Evolutionary conservation across 768 basidiomycete species (phyloP).

Genomic region (Leccinellum rugosiceps): DNA sequence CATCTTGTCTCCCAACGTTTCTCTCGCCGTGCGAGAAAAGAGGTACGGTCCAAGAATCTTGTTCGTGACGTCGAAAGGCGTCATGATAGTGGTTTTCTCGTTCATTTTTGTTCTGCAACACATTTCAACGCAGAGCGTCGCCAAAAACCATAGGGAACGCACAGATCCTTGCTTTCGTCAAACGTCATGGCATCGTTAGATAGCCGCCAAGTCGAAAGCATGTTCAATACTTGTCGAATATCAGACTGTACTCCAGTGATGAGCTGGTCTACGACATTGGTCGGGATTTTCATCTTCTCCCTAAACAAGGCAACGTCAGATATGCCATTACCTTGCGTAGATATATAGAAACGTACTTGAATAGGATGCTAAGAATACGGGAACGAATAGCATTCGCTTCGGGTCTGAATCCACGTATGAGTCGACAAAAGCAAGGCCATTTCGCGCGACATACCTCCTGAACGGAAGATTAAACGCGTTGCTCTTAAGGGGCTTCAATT

Average conservation of each 20-base stretch:
- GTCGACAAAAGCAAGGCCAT: background rate
- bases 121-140: background rate
- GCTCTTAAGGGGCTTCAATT: slow-evolving; percentile 78
- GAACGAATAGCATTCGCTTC: slow-evolving; percentile 75
- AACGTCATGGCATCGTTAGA: slow-evolving; percentile 79
- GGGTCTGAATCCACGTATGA: slow-evolving; percentile 50
- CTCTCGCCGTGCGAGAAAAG: slow-evolving; percentile 77
- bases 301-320: slow-evolving; percentile 35
- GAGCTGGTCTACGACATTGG: slow-evolving; percentile 90
- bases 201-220: slow-evolving; percentile 97
- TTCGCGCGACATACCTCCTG: slow-evolving; percentile 52
- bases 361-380: slow-evolving; percentile 81
- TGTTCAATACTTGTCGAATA: slow-evolving; percentile 95
- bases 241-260: slow-evolving; percentile 88
- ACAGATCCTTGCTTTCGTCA: slow-evolving; percentile 92
- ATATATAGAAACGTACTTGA: slow-evolving; percentile 60
- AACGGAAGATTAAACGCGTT: slow-evolving; percentile 79
- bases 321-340: too few relatives aligned
- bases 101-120: slow-evolving; percentile 75
- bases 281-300: slow-evolving; percentile 91
- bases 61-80: slow-evolving; percentile 88
- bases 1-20: slow-evolving; percentile 88
- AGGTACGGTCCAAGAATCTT: slow-evolving; percentile 90
- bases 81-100: slow-evolving; percentile 88
- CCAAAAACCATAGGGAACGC: slow-evolving; percentile 27